Evolutionary conservation across 345 rosid genomes (phyloP).

Genomic region (Corymbia maculata): DNA sequence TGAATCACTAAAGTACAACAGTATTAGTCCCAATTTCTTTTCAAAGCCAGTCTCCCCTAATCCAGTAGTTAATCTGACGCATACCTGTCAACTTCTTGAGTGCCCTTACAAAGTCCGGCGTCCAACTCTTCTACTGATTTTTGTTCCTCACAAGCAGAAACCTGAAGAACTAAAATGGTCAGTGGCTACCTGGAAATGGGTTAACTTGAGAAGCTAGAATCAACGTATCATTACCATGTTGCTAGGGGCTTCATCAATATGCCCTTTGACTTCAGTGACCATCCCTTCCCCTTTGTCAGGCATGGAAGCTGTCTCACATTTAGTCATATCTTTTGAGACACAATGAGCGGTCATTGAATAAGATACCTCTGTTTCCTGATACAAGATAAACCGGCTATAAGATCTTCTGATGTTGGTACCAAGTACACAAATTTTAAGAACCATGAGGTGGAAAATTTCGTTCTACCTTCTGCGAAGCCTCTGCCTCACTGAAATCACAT

Average conservation of each 20-base stretch:
- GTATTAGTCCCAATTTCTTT: neutral
- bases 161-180: constrained; percentile 9
- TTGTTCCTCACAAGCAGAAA: constrained; percentile 2
- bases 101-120: neutral
- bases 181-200: neutral
- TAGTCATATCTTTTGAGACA: constrained; percentile 6
- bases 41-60: neutral
- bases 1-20: constrained; percentile 1
- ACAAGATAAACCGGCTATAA: neutral
- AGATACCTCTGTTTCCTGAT: constrained; percentile 35
- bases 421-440: neutral
- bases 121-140: neutral
- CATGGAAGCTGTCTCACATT: constrained; percentile 1
- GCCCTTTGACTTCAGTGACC: constrained; percentile 1
- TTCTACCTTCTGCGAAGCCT: constrained; percentile 45
- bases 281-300: neutral
- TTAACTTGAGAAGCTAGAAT: neutral
- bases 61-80: neutral
- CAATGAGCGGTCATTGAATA: constrained; percentile 5
- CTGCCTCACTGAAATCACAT: constrained; percentile 77
- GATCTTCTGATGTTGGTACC: neutral
- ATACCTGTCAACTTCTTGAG: constrained; percentile 35
- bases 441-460: neutral
- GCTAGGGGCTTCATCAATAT: neutral
- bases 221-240: constrained; percentile 5